phyloP scores from a whole-genome alignment of 2,329 filamentous ascomycete species.

The Lachnum nothofagi region DNA sequence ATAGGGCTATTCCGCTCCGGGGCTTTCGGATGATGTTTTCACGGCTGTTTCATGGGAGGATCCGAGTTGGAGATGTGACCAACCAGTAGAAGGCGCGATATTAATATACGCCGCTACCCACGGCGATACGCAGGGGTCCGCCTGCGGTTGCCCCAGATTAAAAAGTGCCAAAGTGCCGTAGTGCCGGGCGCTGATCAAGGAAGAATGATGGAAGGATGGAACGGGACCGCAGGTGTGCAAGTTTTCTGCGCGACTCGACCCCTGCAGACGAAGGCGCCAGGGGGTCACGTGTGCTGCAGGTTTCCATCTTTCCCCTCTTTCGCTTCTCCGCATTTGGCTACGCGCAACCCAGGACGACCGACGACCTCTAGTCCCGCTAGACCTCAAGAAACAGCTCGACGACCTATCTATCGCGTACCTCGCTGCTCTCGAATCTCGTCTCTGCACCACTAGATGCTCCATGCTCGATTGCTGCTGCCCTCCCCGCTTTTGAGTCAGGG shows the following conservation, averaged over 20 bases:
- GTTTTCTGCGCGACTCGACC: no score
- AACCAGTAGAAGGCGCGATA: background rate
- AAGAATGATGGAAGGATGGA: no score
- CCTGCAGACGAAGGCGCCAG: no score
- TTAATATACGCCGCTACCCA: background rate
- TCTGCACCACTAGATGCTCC: background rate
- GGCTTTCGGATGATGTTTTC: background rate
- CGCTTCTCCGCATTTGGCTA: background rate
- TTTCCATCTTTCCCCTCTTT: background rate
- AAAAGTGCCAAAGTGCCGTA: background rate
- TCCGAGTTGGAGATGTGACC: background rate
- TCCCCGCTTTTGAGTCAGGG: background rate
- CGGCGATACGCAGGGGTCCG: no score
- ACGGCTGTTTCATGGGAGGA: background rate
- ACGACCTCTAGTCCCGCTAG: background rate
- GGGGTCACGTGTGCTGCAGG: background rate
- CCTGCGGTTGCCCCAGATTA: background rate
- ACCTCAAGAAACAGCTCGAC: background rate
- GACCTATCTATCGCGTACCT: background rate
- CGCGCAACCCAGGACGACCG: background rate
- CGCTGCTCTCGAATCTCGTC: background rate
- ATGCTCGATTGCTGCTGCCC: background rate
- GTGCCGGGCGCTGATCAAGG: no score
- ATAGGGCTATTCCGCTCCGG: background rate
- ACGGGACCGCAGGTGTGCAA: no score